phyloP scores from a whole-genome alignment of 2,329 filamentous ascomycete species.

The Arthrocladium fulminans region DNA sequence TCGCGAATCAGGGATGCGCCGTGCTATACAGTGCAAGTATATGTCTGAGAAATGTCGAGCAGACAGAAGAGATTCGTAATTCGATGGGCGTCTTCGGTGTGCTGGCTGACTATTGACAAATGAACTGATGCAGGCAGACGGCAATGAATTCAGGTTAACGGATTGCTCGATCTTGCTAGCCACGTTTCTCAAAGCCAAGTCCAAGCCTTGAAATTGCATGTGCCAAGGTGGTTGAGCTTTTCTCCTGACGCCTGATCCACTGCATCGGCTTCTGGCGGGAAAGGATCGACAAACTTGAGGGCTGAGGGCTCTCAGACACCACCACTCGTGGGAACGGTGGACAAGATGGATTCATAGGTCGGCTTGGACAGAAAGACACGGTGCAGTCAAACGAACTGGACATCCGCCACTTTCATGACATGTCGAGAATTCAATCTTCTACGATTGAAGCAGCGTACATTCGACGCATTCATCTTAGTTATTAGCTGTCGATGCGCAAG shows the following conservation, averaged over 20 bases:
- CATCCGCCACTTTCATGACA: not conserved
- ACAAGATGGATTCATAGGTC: no score
- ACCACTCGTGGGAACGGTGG: no score
- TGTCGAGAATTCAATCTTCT: no score
- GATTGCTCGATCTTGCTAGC: not conserved
- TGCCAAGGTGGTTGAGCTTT: conserved; percentile 4
- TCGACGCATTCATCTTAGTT: not conserved
- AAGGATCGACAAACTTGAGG: not conserved
- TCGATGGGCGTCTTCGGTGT: not conserved
- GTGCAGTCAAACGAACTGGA: not conserved
- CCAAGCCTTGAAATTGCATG: not conserved
- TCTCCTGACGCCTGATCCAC: conserved; percentile 5
- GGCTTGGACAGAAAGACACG: no score
- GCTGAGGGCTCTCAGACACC: not conserved
- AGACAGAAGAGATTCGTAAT: not conserved
- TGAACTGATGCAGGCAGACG: not conserved
- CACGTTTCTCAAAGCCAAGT: conserved; percentile 7
- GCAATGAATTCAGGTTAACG: conserved; percentile 1
- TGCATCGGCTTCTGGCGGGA: not conserved
- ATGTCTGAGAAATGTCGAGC: no score
- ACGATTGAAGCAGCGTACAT: not conserved
- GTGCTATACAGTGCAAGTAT: no score
- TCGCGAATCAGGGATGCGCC: not conserved
- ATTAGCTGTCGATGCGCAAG: not conserved
- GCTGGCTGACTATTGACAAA: not conserved